These are phyloP conservation scores for Vigna nakashimae DNA, from an alignment of 306 rosid genomes.

Conservation along the genomic window DNA sequence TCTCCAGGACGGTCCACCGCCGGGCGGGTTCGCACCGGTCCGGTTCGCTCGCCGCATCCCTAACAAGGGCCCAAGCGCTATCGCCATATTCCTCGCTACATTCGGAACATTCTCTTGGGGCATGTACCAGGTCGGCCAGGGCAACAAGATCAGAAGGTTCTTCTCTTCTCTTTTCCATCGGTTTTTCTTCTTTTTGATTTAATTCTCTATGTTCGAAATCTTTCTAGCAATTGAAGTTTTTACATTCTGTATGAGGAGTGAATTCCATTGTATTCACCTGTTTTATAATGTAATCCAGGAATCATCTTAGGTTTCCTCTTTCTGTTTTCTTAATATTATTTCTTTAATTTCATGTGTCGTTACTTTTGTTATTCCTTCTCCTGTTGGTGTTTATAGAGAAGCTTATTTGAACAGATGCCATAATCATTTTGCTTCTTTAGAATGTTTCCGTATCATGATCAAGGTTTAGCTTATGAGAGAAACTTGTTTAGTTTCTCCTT, in stretches of 20 bases:
- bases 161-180: not conserved
- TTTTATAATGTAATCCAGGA: not conserved
- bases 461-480: too few species aligned
- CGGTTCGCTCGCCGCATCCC: conserved; percentile 99
- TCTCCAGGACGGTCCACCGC: conserved; percentile 98
- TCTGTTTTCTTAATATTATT: not conserved
- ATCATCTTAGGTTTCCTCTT: not conserved
- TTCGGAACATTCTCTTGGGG: conserved; percentile 95
- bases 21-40: conserved; percentile 96
- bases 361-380: too few species aligned
- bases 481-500: too few species aligned
- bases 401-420: too few species aligned
- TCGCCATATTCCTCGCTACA: conserved; percentile 78
- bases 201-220: not conserved
- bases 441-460: too few species aligned
- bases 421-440: too few species aligned
- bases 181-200: conserved; percentile 15
- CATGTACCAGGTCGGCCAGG: conserved; percentile 97
- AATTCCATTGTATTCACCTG: not conserved
- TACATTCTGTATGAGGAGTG: not conserved
- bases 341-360: too few species aligned
- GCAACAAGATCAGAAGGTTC: conserved; percentile 93
- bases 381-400: too few species aligned
- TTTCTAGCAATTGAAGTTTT: not conserved
- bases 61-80: conserved; percentile 85